phyloP scores from a whole-genome alignment of 129 eudicot genomes.

The Mikania micrantha region DNA sequence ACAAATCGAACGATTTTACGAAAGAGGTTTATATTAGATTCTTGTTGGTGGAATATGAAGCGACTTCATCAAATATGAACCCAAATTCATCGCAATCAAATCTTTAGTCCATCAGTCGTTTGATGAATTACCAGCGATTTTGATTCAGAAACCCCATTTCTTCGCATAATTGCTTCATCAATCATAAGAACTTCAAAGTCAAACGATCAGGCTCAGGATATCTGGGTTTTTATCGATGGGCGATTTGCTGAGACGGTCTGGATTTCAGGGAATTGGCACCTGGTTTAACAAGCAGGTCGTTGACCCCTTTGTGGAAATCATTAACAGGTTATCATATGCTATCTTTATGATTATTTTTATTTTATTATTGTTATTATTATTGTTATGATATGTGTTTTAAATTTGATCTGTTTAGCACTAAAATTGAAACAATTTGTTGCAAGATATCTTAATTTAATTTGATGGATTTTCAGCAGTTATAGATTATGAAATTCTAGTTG shows the following conservation, averaged over 20 bases:
- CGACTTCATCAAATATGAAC: not conserved
- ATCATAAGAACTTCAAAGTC: not conserved
- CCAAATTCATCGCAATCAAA: not conserved
- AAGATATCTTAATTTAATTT: not conserved
- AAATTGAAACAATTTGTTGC: not conserved
- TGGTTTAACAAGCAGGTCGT: slow-evolving; percentile 57
- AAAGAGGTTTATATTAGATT: slow-evolving; percentile 2
- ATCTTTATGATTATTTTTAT: not conserved
- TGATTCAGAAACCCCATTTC: not conserved
- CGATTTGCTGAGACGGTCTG: slow-evolving; percentile 31
- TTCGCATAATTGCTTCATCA: not conserved
- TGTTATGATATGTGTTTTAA: not conserved
- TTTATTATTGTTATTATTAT: not conserved
- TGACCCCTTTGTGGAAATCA: slow-evolving; percentile 76
- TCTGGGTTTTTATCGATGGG: slow-evolving; percentile 8
- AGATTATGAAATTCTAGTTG: not conserved
- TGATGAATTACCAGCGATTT: not conserved
- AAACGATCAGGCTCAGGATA: not conserved
- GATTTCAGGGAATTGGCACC: slow-evolving; percentile 37
- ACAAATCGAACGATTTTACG: slow-evolving; percentile 3
- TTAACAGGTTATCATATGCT: slow-evolving; percentile 44
- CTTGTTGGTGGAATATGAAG: slow-evolving; percentile 1
- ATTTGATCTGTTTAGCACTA: not conserved
- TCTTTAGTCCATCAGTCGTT: not conserved
- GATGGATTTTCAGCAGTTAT: too few species aligned